These are phyloP conservation scores for Camellia sinensis DNA, from an alignment of 148 eudicot genomes.

Conservation along the genomic window DNA sequence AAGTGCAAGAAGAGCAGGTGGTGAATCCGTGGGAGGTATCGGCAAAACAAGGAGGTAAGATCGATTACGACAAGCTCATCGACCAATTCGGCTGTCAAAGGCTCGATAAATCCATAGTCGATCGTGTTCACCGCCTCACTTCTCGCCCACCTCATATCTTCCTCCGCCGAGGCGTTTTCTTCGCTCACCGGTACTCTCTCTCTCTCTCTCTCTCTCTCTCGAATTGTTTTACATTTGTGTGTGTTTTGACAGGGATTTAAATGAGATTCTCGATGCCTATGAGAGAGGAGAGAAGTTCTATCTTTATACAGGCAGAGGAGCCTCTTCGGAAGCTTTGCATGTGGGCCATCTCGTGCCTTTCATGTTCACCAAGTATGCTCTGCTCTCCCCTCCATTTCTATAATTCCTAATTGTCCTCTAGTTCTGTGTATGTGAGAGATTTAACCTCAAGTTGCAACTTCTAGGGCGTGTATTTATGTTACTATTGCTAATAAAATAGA, in stretches of 20 bases:
- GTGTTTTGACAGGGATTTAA: constrained; percentile 48
- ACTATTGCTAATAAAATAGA: background rate
- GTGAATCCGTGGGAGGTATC: constrained; percentile 92
- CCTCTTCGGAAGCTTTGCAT: constrained; percentile 93
- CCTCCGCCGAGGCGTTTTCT: constrained; percentile 92
- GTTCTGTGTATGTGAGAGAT: background rate
- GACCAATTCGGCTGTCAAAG: constrained; percentile 86
- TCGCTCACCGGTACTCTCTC: constrained; percentile 72
- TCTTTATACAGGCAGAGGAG: constrained; percentile 90
- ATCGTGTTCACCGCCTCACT: constrained; percentile 71
- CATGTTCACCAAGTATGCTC: constrained; percentile 88
- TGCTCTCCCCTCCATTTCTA: background rate
- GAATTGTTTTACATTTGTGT: background rate
- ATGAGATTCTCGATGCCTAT: constrained; percentile 74
- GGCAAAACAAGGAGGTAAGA: constrained; percentile 70
- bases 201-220: background rate
- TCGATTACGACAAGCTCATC: constrained; percentile 87
- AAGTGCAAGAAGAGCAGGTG: constrained; percentile 38
- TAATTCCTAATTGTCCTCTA: background rate
- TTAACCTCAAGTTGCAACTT: background rate
- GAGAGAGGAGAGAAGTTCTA: constrained; percentile 88
- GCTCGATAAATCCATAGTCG: constrained; percentile 49
- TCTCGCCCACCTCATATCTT: constrained; percentile 71
- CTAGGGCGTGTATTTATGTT: background rate
- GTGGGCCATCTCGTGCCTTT: constrained; percentile 93